Evolutionary conservation across 2,329 filamentous ascomycete genomes (phyloP), one percentile per base, ranked within the genome.

Genomic region (Fusarium sp.): DNA sequence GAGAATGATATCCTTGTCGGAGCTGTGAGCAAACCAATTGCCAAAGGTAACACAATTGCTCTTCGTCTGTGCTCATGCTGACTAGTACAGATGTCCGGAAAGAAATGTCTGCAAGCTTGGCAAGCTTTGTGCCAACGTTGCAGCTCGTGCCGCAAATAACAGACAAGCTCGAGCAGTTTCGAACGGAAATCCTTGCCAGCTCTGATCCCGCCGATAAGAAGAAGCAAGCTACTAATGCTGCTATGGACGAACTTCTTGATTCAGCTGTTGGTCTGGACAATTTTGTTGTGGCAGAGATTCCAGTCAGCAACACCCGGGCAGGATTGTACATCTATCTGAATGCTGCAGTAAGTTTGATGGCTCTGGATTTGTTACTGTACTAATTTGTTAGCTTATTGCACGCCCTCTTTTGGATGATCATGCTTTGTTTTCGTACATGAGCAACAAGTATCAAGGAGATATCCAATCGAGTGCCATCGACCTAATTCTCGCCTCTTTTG

Each of bases 281-380:
- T 71, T 84, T 88, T 44, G 85, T 86, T 19, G 80, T 90, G 16
- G 80, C 87, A 32, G 93, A 97, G 56, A 83, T 95, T 15, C 92
- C 93, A 7, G 85, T 90, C 35, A 86, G 92, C 53, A 94, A 94
- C 74, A 94, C 94, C 7, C 89, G 94, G 80, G 93, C 94, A 58
- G 95, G 93, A 9, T 86, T 97, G 62, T 97, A 96, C 79, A 87
- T 97, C 11, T 96, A 96, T 80, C 85, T 98, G 13, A 96, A 95
- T 79, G 91, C 94, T 62, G 88, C 93, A 80, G 93, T 96, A 85
- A 74, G 90, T 52, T 32, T 6, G 4, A 1, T 21, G 21, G 9
- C 9, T 28, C 13, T n/a, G 6, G 2, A 2, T 23, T 3, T 11
- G 21, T 32, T 11, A 3, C 18, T 38, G 9, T 38, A 11, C 69